Percentiles rank a stretch among this genome's conserved stretches.
phyloP scores from a whole-genome alignment of 345 rosid genomes.

The Cochlearia excelsa region DNA sequence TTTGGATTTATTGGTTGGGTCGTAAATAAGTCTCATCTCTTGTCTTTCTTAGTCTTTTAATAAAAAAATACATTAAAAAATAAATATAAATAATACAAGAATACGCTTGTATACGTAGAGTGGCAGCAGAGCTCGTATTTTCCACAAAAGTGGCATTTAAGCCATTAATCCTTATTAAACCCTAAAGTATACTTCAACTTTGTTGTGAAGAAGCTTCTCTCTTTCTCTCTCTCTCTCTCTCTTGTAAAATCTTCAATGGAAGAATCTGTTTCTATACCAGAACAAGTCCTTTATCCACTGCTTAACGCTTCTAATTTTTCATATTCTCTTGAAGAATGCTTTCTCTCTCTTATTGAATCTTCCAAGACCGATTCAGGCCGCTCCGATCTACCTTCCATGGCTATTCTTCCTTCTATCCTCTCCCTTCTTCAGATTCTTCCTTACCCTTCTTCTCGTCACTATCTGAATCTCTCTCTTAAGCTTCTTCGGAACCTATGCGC shows the following conservation, averaged over 20 bases:
- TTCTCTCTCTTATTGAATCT: slow-evolving; percentile 47
- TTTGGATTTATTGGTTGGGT: too few relatives aligned
- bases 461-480: slow-evolving; percentile 45
- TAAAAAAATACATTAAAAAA: too few relatives aligned
- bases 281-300: slow-evolving; percentile 43
- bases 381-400: slow-evolving; percentile 53
- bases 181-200: too few relatives aligned
- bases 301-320: slow-evolving; percentile 40
- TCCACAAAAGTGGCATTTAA: too few relatives aligned
- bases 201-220: too few relatives aligned
- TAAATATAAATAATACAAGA: too few relatives aligned
- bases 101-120: too few relatives aligned
- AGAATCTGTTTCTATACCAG: slow-evolving; percentile 23
- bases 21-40: too few relatives aligned
- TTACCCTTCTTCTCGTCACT: slow-evolving; percentile 31
- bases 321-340: slow-evolving; percentile 37
- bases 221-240: too few relatives aligned
- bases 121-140: too few relatives aligned
- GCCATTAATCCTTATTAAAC: too few relatives aligned
- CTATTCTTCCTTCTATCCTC: slow-evolving; percentile 45
- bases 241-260: slow-evolving; percentile 16
- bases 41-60: too few relatives aligned
- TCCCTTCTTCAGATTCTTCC: slow-evolving; percentile 41
- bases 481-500: slow-evolving; percentile 79
- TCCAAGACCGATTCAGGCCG: slow-evolving; percentile 53